A percentile compares a stretch with the other conserved stretches of the same genome.
phyloP scores from a whole-genome alignment of 2,329 filamentous ascomycete genomes.

The Spiromastix sp. region DNA sequence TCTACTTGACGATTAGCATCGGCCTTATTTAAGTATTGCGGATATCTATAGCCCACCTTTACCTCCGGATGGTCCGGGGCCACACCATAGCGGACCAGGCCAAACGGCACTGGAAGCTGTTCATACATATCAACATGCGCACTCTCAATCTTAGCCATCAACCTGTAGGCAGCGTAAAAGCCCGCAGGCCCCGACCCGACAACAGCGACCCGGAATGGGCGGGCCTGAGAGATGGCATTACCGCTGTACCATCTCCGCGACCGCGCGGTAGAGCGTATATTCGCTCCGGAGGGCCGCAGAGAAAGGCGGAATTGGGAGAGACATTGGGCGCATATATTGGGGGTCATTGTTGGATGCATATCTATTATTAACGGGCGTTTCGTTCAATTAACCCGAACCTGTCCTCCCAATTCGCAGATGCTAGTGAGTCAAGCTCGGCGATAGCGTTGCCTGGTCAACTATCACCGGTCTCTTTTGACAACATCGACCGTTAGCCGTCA shows the following conservation, averaged over 20 bases:
- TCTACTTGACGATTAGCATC: conserved; percentile 42
- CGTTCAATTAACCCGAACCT: too few species aligned
- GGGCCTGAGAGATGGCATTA: conserved; percentile 10
- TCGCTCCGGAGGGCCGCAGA: neutral
- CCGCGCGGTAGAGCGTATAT: neutral
- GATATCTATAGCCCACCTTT: conserved; percentile 63
- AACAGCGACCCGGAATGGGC: conserved; percentile 68
- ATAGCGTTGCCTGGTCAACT: conserved; percentile 23
- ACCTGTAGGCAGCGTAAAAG: conserved; percentile 83
- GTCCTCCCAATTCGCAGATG: too few species aligned
- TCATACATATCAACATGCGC: conserved; percentile 92
- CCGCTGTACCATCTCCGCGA: conserved; percentile 8
- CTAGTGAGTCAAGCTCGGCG: too few species aligned
- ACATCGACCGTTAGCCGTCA: too few species aligned
- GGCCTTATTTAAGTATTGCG: neutral
- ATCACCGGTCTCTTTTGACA: too few species aligned
- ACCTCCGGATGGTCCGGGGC: conserved; percentile 98
- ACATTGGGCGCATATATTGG: conserved; percentile 9
- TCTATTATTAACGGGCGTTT: too few species aligned
- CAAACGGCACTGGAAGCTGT: conserved; percentile 81
- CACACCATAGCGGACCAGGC: conserved; percentile 84
- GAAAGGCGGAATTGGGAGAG: neutral
- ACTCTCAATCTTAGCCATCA: conserved; percentile 64
- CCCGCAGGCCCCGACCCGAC: conserved; percentile 91
- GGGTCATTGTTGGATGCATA: conserved; percentile 14